Conservation (phyloP, 2,329 filamentous ascomycete species). For the Whalleya microplaca region DNA sequence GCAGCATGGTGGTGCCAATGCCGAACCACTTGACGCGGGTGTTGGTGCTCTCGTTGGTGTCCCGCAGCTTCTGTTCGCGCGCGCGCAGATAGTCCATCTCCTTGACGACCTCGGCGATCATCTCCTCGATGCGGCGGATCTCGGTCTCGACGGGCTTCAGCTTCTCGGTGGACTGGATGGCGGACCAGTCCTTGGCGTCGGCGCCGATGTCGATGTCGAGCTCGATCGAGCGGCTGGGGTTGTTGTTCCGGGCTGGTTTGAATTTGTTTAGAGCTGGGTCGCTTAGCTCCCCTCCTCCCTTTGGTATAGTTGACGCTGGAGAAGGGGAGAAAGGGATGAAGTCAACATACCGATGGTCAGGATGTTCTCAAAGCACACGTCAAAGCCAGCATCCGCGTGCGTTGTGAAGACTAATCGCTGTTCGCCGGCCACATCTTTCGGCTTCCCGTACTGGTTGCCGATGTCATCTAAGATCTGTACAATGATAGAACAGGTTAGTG, state of each 20-base stretch:
- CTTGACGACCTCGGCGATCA: slow-evolving; percentile 81
- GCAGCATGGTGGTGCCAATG: slow-evolving; percentile 86
- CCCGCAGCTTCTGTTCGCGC: slow-evolving; percentile 92
- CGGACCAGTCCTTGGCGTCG: slow-evolving; percentile 97
- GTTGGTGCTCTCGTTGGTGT: slow-evolving; percentile 99
- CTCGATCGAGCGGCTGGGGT: slow-evolving; percentile 74
- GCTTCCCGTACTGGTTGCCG: slow-evolving; percentile 92
- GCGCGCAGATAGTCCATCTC: slow-evolving; percentile 96
- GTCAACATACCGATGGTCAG: slow-evolving; percentile 67
- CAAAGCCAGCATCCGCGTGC: slow-evolving; percentile 87
- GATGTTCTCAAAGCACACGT: slow-evolving; percentile 94
- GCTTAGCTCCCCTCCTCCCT: slow-evolving; percentile 16
- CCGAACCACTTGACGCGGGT: slow-evolving; percentile 99
- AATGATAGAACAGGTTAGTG: slow-evolving; percentile 10
- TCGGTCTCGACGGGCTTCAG: slow-evolving; percentile 96
- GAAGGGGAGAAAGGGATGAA: not conserved
- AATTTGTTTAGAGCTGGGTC: slow-evolving; percentile 28
- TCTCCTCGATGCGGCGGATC: slow-evolving; percentile 88
- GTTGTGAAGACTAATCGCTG: slow-evolving; percentile 93
- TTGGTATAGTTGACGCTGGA: not conserved
- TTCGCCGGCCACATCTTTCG: slow-evolving; percentile 90
- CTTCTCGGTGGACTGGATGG: slow-evolving; percentile 95
- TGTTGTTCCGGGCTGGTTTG: slow-evolving; percentile 41
- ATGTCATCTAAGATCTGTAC: slow-evolving; percentile 88
- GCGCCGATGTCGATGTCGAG: slow-evolving; percentile 96